Evolutionary conservation across 306 rosid genomes (phyloP), one percentile per base, ranked within the genome.

Genomic region (Mimosa bimucronata): DNA sequence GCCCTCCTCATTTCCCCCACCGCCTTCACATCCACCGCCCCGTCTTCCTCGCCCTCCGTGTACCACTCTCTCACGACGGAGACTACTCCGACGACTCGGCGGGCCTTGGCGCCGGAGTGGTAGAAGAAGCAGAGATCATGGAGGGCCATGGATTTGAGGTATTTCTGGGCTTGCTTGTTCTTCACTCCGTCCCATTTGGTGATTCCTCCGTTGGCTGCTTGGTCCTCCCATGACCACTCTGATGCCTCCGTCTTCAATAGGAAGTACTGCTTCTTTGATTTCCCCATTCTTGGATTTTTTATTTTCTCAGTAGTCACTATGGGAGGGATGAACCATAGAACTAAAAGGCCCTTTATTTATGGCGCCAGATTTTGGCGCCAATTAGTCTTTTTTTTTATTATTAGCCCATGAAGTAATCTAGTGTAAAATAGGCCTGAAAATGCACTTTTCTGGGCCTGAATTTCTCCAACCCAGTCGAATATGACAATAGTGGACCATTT

Each of bases 171-270:
- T 69, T 92, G 97, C 83, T 87, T 94, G 91, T 94, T 92, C 81
- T 91, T 94, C 23, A 92, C 98, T 1, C 97, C 97, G 26, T 92
- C 97, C 98, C 98, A 92, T 18, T 90, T 91, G 78, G 84, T 85
- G 37, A 90, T 18, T 9, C 97, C 97, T 18, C 88, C 88, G 60
- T 94, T 87, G 42, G 89, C 87, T 1, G 88, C 89, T 75, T 94
- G 97, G 73, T 94, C 97, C 55, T 92, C 97, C 98, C 97, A 94
- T 16, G 97, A 92, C 98, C 97, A 92, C 77, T 94, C 98, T 3
- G 86, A 85, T 3, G 94, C 88, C 62, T 92, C 98, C 4, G 97
- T 92, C 78, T 92, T 94, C 87, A 94, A 70, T 34, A 92, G 94
- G 89, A 82, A 92, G 82, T 42, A 85, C 38, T 86, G 78, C 26